Conservation (phyloP, 768 basidiomycete genomes). For the Hysterangium stoloniferum region DNA sequence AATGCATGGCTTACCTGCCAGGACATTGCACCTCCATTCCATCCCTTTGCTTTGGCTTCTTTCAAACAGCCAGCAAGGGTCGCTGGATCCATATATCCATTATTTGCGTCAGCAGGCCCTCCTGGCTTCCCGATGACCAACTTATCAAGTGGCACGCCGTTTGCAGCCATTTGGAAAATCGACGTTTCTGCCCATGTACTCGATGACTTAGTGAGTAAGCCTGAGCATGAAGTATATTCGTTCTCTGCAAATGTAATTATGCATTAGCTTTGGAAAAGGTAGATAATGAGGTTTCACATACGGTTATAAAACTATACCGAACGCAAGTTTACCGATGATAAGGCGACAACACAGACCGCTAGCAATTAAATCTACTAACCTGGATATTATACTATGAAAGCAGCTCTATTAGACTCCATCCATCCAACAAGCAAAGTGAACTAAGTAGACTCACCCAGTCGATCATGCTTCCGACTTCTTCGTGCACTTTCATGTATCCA, state of each 20-base stretch:
- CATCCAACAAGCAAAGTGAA: background rate
- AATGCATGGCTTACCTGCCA: constrained; percentile 11
- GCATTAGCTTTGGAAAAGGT: background rate
- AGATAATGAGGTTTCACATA: background rate
- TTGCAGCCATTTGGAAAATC: constrained; percentile 26
- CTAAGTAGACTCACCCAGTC: constrained; percentile 23
- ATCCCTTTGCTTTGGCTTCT: constrained; percentile 23
- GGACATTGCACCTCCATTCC: constrained; percentile 32
- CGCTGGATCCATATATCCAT: constrained; percentile 21
- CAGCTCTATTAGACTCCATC: background rate
- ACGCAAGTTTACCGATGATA: background rate
- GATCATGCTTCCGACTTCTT: constrained; percentile 24
- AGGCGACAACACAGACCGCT: background rate
- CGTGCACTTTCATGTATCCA: constrained; percentile 26
- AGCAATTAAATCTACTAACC: background rate
- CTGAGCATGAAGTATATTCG: constrained; percentile 14
- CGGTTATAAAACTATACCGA: constrained; percentile 16
- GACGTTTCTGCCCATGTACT: constrained; percentile 24
- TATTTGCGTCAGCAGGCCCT: constrained; percentile 16
- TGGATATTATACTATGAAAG: constrained; percentile 6
- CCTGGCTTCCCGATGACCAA: constrained; percentile 33
- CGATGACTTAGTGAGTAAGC: constrained; percentile 21
- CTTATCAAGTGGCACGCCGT: constrained; percentile 27
- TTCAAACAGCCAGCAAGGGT: constrained; percentile 22
- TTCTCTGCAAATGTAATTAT: constrained; percentile 2